Percentiles rank a stretch among this genome's conserved stretches.
These are phyloP conservation scores for Solanum pimpinellifolium DNA, from an alignment of 257 asterid species.

Conservation along the genomic window DNA sequence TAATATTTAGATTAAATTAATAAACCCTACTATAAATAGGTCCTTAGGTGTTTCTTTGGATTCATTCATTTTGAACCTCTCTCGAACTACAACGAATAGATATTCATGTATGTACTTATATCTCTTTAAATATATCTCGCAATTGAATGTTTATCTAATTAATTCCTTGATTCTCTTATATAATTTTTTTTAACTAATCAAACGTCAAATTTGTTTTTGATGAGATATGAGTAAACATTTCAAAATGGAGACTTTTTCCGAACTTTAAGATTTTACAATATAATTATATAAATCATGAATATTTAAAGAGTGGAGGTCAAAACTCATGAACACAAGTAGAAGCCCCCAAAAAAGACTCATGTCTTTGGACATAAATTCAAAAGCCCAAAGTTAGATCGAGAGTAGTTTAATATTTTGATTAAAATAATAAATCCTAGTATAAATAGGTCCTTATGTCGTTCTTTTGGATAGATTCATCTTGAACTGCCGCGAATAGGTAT, in stretches of 20 bases:
- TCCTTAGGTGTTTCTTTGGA: too few relatives aligned
- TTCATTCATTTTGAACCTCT: too few relatives aligned
- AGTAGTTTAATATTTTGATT: neutral
- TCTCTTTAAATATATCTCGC: neutral
- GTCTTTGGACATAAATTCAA: neutral
- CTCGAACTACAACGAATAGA: too few relatives aligned
- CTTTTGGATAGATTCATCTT: neutral
- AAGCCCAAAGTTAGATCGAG: neutral
- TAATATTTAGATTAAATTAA: too few relatives aligned
- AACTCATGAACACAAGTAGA: neutral
- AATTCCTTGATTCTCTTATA: neutral
- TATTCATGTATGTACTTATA: too few relatives aligned
- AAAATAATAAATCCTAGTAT: neutral
- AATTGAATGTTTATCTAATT: too few relatives aligned
- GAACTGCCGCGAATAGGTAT: neutral
- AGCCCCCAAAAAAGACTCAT: neutral
- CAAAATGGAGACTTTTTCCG: neutral
- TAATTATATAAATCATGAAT: neutral
- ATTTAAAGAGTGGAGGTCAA: neutral
- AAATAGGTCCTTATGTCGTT: neutral
- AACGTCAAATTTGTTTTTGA: neutral
- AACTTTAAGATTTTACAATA: neutral
- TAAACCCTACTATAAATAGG: too few relatives aligned
- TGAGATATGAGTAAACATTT: neutral
- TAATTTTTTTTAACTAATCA: too few relatives aligned